A percentile compares a stretch with the other conserved stretches of the same genome.
Evolutionary conservation across 768 basidiomycete genomes (phyloP).

Genomic region (Amanita jacksonii): DNA sequence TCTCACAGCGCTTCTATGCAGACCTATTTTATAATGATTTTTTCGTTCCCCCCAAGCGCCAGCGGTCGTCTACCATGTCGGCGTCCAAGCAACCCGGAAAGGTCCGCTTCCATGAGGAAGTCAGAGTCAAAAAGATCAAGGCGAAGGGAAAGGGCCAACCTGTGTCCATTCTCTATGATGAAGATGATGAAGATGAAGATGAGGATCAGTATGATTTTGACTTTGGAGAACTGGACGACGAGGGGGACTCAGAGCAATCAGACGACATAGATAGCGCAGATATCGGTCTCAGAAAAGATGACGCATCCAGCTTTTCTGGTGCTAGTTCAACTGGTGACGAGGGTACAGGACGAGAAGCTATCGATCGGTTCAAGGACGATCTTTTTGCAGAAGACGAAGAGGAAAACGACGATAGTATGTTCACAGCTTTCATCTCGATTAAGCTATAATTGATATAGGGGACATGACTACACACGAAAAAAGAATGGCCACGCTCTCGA

Average conservation of each 20-base stretch:
- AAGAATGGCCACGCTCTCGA: conserved; percentile 59
- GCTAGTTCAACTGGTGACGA: conserved; percentile 21
- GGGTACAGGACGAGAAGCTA: conserved; percentile 31
- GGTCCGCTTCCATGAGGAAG: conserved; percentile 77
- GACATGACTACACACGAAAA: conserved; percentile 74
- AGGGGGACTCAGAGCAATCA: background rate
- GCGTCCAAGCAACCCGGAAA: conserved; percentile 22
- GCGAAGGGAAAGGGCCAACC: conserved; percentile 58
- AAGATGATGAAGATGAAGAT: conserved; percentile 27
- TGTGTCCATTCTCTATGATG: conserved; percentile 33
- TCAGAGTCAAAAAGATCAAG: conserved; percentile 74
- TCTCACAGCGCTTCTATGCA: conserved; percentile 17
- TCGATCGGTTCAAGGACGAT: conserved; percentile 66
- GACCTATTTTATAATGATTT: conserved; percentile 71
- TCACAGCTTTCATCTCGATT: conserved; percentile 10
- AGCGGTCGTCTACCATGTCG: conserved; percentile 14
- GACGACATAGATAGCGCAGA: conserved; percentile 24
- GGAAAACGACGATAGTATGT: conserved; percentile 15
- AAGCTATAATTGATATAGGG: conserved; percentile 14
- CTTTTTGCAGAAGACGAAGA: conserved; percentile 70
- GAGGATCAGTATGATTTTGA: conserved; percentile 17
- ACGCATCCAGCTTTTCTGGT: conserved; percentile 18
- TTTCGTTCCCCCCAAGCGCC: conserved; percentile 52
- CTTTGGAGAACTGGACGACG: conserved; percentile 10
- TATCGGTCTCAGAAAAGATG: conserved; percentile 18